phyloP scores from a whole-genome alignment of 345 rosid genomes.

The Populus davidiana region DNA sequence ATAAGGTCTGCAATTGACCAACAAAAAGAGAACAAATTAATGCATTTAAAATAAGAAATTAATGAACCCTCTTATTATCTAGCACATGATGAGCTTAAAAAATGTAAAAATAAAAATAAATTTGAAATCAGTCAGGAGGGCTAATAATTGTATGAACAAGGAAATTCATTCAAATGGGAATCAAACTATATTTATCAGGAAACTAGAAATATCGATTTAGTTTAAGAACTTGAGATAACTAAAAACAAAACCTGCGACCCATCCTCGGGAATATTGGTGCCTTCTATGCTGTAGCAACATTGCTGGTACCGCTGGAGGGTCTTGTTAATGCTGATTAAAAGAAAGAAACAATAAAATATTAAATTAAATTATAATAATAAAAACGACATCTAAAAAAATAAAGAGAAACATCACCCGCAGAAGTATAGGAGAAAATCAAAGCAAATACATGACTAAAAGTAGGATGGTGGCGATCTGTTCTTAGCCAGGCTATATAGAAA shows the following conservation, averaged over 20 bases:
- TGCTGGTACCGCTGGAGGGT: conserved; percentile 31
- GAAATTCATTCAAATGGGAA: not conserved
- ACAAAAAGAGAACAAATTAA: not conserved
- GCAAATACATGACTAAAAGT: not conserved
- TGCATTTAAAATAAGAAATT: not conserved
- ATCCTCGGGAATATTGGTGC: conserved; percentile 4
- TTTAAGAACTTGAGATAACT: too few species aligned
- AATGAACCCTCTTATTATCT: too few species aligned
- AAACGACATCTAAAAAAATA: too few species aligned
- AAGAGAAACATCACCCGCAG: too few species aligned
- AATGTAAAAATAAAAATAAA: not conserved
- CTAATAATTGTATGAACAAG: not conserved
- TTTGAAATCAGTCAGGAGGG: not conserved
- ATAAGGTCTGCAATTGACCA: conserved; percentile 20
- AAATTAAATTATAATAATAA: too few species aligned
- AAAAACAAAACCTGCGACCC: conserved; percentile 22
- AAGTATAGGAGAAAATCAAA: not conserved
- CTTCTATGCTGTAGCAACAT: conserved; percentile 21
- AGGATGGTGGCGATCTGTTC: not conserved
- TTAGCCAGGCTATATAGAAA: not conserved
- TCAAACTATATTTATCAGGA: not conserved
- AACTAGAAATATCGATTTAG: not conserved
- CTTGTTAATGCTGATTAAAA: conserved; percentile 8
- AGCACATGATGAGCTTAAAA: not conserved
- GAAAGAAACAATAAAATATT: not conserved